Percentiles rank a stretch among this genome's conserved stretches.
Evolutionary conservation across 768 basidiomycete species (phyloP).

Genomic region (Gautieria morchelliformis): DNA sequence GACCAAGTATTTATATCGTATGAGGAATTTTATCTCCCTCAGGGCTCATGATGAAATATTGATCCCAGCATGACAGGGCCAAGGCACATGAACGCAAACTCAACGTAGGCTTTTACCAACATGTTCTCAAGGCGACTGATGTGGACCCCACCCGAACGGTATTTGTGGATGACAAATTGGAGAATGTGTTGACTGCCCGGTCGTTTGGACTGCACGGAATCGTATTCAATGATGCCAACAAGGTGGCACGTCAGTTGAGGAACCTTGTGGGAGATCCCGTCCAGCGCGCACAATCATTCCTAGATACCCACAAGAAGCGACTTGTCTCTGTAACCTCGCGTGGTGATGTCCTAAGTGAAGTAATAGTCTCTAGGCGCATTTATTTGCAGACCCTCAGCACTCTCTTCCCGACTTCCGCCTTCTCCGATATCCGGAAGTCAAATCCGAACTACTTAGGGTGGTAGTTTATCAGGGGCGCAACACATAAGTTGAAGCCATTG

Average conservation of each 20-base stretch:
- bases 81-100: conserved; percentile 46
- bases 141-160: conserved; percentile 38
- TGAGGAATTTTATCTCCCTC: background rate
- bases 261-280: conserved; percentile 41
- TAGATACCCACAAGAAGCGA: conserved; percentile 31
- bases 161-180: conserved; percentile 52
- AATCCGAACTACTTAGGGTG: no score
- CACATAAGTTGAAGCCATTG: no score
- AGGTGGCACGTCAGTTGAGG: conserved; percentile 37
- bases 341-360: conserved; percentile 33
- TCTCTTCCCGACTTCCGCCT: no score
- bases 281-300: conserved; percentile 31
- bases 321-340: no score
- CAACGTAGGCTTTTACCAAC: conserved; percentile 41
- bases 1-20: conserved; percentile 44
- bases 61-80: conserved; percentile 13
- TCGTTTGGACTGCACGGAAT: conserved; percentile 49
- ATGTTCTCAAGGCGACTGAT: conserved; percentile 36
- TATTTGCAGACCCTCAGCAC: background rate
- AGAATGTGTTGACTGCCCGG: conserved; percentile 48
- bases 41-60: background rate
- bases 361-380: no score
- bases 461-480: no score
- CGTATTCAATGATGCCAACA: conserved; percentile 33
- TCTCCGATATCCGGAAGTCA: no score